Base-by-base conservation (phyloP, 2,329 filamentous ascomycete species). In the Fusarium piperis region DNA sequence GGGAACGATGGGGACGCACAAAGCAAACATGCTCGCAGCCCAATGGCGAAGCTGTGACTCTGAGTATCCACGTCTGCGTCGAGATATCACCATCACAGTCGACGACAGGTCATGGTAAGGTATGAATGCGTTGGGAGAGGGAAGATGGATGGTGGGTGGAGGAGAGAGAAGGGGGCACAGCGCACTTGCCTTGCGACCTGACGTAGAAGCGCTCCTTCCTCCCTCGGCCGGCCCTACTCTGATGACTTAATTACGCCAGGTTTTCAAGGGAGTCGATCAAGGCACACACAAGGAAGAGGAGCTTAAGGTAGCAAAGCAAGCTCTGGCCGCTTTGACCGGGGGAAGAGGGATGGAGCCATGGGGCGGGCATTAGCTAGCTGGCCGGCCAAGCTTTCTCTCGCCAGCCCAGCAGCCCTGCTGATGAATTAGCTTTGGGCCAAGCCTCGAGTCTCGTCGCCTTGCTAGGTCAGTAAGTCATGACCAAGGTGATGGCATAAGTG, bases 21-120 rank as follows among this genome's bases (percentile, higher is more conserved):
- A 67, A 48, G 62, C 65, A 67, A 74, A 62, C 73, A 72, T 75
- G 66, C 66, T 73, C 63, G 48, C 61, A 65, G 60, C 71, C 70
- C 71, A 74, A 72, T 68, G 73, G 73, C 70, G 66, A 64, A 48
- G 66, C 65, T 70, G 39, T 48, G 55, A 58, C 44, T 62, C 55
- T 70, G 35, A 44, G 33, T 68, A 65, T 67, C 56, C 63, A 55
- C 66, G 57, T 44, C 48, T 65, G 56, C 20, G 60, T 56, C 59
- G 66, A 70, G 58, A 61, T 72, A 63, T 70, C 65, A 69, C 52
- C 64, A 67, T 72, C 38, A 39, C 62, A 44, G 35, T 48, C 55
- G 44, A 62, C 58, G 55, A 28, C 44, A 48, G 35, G 26, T 51
- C 44, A 51, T 64, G 55, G 26, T 23, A 56, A 61, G 33, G 26